phyloP scores from a whole-genome alignment of 345 rosid species.

The Cochlearia excelsa region DNA sequence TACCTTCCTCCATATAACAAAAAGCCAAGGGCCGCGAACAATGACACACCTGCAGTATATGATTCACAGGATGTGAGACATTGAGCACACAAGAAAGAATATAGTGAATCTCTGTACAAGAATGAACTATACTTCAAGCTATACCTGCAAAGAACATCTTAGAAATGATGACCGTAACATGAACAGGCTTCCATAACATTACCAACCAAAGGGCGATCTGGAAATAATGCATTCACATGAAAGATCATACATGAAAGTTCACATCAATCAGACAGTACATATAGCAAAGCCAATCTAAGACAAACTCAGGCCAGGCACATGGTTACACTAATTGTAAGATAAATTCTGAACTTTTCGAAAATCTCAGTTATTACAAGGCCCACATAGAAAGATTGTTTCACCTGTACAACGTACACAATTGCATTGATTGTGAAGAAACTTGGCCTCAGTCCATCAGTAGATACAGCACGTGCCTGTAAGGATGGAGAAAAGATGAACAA shows the following conservation, averaged over 20 bases:
- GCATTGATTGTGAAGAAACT: slow-evolving; percentile 80
- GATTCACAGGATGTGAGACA: slow-evolving; percentile 18
- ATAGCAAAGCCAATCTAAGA: neutral
- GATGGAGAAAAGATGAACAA: slow-evolving; percentile 12
- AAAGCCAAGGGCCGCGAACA: slow-evolving; percentile 69
- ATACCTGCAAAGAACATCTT: slow-evolving; percentile 90
- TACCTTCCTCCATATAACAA: slow-evolving; percentile 84
- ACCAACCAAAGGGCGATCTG: slow-evolving; percentile 84
- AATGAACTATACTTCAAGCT: slow-evolving; percentile 6
- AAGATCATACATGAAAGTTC: neutral
- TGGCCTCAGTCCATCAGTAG: slow-evolving; percentile 82
- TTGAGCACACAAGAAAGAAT: neutral
- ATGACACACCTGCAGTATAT: slow-evolving; percentile 52
- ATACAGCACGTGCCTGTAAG: slow-evolving; percentile 74
- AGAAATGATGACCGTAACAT: slow-evolving; percentile 49
- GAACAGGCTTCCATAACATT: slow-evolving; percentile 72
- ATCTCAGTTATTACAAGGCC: slow-evolving; percentile 4
- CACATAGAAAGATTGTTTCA: slow-evolving; percentile 34
- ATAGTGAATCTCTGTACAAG: neutral
- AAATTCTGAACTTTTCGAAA: neutral
- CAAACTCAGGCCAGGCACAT: slow-evolving; percentile 7
- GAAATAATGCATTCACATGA: slow-evolving; percentile 17
- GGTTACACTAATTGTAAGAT: neutral
- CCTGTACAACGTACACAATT: slow-evolving; percentile 73
- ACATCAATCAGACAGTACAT: slow-evolving; percentile 1